These are phyloP conservation scores for Oryza coarctata DNA, from an alignment of 176 grass and related monocot species.

Conservation along the genomic window DNA sequence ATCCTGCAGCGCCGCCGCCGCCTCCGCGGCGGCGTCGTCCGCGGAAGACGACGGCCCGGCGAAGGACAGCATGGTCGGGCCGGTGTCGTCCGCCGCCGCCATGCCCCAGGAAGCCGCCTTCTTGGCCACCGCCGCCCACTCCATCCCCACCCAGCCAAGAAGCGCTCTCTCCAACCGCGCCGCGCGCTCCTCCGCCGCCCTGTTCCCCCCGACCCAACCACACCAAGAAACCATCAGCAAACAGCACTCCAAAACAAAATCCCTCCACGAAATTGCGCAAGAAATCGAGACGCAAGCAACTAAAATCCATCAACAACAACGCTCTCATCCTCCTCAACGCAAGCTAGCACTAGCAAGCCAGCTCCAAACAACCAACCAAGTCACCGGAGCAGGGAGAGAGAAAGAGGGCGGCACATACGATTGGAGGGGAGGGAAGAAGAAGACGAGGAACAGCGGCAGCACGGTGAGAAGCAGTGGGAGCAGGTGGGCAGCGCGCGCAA, in stretches of 20 bases:
- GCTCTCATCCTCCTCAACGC: no score
- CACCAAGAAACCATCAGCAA: constrained; percentile 33
- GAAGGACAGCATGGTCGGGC: constrained; percentile 43
- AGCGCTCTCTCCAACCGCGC: not conserved
- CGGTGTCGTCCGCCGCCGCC: constrained; percentile 22
- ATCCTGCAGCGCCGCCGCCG: constrained; percentile 27
- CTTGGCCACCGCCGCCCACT: constrained; percentile 53
- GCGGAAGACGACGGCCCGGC: constrained; percentile 14
- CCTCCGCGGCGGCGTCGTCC: not conserved
- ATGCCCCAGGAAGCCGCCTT: constrained; percentile 51
- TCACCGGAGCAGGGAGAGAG: not conserved
- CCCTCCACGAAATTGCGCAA: not conserved
- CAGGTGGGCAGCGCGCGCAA: not conserved
- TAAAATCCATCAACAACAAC: no score
- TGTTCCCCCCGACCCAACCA: not conserved
- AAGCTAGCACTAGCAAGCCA: no score
- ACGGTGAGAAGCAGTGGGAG: not conserved
- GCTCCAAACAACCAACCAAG: not conserved
- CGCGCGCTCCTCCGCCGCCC: not conserved
- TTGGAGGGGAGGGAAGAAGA: not conserved
- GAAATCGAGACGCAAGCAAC: not conserved
- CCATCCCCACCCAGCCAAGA: constrained; percentile 38
- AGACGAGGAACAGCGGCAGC: constrained; percentile 3
- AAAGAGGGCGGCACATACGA: constrained; percentile 18
- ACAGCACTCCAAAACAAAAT: not conserved